Evolutionary conservation across 2,329 filamentous ascomycete genomes (phyloP), one percentile per base, ranked within the genome.

Genomic region (Fusarium zealandicum): DNA sequence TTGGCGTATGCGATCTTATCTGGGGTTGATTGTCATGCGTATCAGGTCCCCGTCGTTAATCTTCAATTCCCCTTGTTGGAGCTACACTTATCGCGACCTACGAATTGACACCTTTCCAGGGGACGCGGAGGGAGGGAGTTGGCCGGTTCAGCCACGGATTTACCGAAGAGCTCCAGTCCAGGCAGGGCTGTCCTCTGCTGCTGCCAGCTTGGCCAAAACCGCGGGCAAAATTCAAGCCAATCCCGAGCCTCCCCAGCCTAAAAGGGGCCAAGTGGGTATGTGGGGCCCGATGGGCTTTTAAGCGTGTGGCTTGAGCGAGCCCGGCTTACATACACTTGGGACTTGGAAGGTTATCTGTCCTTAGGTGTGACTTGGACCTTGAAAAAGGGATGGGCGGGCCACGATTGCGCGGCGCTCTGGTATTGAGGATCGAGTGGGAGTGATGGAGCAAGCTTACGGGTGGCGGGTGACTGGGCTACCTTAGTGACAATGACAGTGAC

Each of bases 61-160:
- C 39, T 51, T 59, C 51, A 45, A 42, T 53, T 59, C 51, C 37
- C 50, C 36, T 48, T 43, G 44, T 54, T 44, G 51, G 49, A 65
- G 51, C 61, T 65, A 49, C 46, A 46, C 59, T 57, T 51, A 62
- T 61, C 49, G 57, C 60, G 46, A 57, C 20, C 20, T 20, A 20
- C 57, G 64, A 69, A 69, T 67, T 70, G 66, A 70, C 68, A 70
- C 68, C 65, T 69, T 67, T 70, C 61, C 28, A 31, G 11, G 28
- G 28, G 13, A 6, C 10, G 48, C 31, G 43, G 38, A 30, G 41
- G 49, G 41, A 44, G 31, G 35, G 41, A 25, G 36, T 31, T 39
- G 17, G 31, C 31, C 12, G 25, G 22, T 17, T 32, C 35, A 64
- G 55, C 65, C 65, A 59, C 54, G 47, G 61, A 61, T 67, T 65